Evolutionary conservation across 1,139 yeast species (phyloP), one percentile per base, ranked within the genome.

Genomic region (Hansenula anomala): DNA sequence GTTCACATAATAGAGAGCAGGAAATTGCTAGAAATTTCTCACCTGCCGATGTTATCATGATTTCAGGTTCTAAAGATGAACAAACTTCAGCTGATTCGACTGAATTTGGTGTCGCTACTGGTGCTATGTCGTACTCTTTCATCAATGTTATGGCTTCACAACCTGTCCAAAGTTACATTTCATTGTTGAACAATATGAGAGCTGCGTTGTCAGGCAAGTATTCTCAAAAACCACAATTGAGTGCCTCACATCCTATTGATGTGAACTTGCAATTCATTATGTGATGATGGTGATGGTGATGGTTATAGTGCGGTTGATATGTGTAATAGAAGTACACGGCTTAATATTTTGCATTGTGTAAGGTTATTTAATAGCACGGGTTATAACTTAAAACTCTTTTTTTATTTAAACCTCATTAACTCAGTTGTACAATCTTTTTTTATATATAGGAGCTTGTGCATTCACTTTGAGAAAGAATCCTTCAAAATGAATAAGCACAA

Each of bases 51-150:
- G 90, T 86, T 29, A 75, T 90, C 27, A 76, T 83, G 62, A 68
- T 90, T 36, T 81, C 94, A 12, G 97, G 97, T 12, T 89, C 97
- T 56, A 89, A 87, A 62, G 97, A 90, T 62, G 78, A 81, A 43
- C 97, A 80, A 56, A 75, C 80, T 0, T 45, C 50, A n/a, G 54
- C 54, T 2, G 54, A 51, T 44, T 51, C 97, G 1, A 68, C 67
- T 22, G 90, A 84, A 56, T 79, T 77, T 37, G 95, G 96, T 20
- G 66, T 64, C 32, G 79, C 85, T 32, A 88, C 96, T 0, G 97
- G 97, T 42, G 97, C 97, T 18, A 87, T 90, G 95, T 84, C 95
- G 36, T 88, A 83, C 72, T 85, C 96, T 1, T 88, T 89, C 55
- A 75, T 87, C 42, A 71, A 74, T 46, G 90, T 83, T 18, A 64